Evolutionary conservation across 495 filamentous ascomycete genomes (phyloP).

Genomic region (Thozetella sp.): DNA sequence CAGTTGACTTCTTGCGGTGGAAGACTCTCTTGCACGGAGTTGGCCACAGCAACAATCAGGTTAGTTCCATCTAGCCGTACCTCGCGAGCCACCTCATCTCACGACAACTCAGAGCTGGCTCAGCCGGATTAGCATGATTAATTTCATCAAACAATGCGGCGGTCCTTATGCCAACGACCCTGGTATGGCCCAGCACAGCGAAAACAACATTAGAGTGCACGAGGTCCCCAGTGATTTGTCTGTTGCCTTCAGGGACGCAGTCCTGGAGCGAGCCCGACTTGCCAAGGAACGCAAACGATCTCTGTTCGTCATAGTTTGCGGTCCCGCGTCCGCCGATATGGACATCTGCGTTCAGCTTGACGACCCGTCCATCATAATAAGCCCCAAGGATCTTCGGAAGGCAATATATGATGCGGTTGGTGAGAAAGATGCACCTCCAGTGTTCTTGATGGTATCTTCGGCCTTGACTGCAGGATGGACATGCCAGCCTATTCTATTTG

Average conservation of each 20-base stretch:
- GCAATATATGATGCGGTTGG: slow-evolving; percentile 19
- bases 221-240: slow-evolving; percentile 11
- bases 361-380: slow-evolving; percentile 5
- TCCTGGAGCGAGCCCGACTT: slow-evolving; percentile 15
- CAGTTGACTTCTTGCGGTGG: slow-evolving; percentile 35
- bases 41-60: slow-evolving; percentile 13
- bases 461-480: slow-evolving; percentile 26
- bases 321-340: slow-evolving; percentile 31
- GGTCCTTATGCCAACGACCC: not conserved
- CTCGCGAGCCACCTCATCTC: too few species aligned
- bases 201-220: slow-evolving; percentile 21
- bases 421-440: slow-evolving; percentile 5
- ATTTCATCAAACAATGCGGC: not conserved
- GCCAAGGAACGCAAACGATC: slow-evolving; percentile 10
- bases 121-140: slow-evolving; percentile 15
- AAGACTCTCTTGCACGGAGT: slow-evolving; percentile 29
- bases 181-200: slow-evolving; percentile 4
- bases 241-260: slow-evolving; percentile 10
- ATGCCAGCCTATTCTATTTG: slow-evolving; percentile 19
- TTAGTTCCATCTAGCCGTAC: too few species aligned
- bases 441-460: slow-evolving; percentile 20
- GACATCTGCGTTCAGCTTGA: slow-evolving; percentile 29
- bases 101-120: slow-evolving; percentile 29
- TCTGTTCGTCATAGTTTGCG: slow-evolving; percentile 33
- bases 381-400: slow-evolving; percentile 10